Base-by-base conservation (phyloP, 1,284 basidiomycete genomes). In the Apiotrichum gamsii region DNA sequence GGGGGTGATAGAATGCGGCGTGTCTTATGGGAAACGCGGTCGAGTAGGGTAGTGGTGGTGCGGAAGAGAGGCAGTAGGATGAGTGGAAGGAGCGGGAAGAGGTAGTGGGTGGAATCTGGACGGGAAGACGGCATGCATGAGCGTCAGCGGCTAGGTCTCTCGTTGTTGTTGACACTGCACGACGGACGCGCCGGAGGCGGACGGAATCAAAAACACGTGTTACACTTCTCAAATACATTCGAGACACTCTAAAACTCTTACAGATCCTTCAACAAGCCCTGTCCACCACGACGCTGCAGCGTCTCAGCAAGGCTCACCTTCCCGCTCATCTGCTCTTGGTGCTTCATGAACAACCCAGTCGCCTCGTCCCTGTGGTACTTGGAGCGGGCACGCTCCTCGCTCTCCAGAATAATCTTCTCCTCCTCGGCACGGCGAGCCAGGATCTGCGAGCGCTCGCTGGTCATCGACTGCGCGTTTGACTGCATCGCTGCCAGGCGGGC, bases 401-500 rank as follows among this genome's bases (percentile, higher is more conserved):
- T 50, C 47, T 62, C 66, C 13, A 52, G 36, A 44, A 67, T 58
- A 30, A 18, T 40, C 23, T 52, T 47, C 32, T 70, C 67, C 51
- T 68, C 58, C 29, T 62, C 59, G 5, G 45, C 62, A 8, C 69
- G 56, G 19, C 52, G 47, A 8, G 65, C 62, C 1, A 73, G 57
- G 18, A 56, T 49, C 35, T 61, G 53, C 3, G 56, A 54, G 4
- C 71, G 63, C 25, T 64, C 54, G 3, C 55, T 38, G 28, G 70
- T 52, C 15, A 90, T 77, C 15, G 72, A 66, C 21, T 75, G 69
- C 1, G 91, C 91, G 54, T 85, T 80, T 1, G 78, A 69, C 21
- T 82, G 74, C 91, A 96, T 95, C 10, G 87, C 85, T 0, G 87
- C 90, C 16, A 96, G 76, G 25, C 85, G 82, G 19, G 87, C 85